phyloP scores from a whole-genome alignment of 2,329 filamentous ascomycete species.

The Botrytis aclada region DNA sequence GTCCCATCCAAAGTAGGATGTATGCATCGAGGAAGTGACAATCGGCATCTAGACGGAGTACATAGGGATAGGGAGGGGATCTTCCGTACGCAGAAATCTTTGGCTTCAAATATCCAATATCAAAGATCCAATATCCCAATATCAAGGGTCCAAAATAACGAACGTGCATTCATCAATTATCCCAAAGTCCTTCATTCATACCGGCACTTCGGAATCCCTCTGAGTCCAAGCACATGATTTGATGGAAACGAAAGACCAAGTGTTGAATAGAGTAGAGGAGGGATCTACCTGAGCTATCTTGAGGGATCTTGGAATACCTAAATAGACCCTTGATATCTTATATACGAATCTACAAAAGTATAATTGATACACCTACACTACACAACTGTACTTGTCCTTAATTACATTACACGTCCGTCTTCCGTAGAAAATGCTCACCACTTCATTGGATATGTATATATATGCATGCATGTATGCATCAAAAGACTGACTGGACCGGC shows the following conservation, averaged over 20 bases:
- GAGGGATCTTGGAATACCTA: too few relatives aligned
- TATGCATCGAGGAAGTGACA: background rate
- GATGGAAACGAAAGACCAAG: background rate
- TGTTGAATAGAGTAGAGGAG: background rate
- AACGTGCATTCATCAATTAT: background rate
- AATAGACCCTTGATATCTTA: too few relatives aligned
- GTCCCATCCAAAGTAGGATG: background rate
- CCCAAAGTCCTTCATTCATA: background rate
- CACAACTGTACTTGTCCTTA: background rate
- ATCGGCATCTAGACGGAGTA: background rate
- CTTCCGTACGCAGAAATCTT: background rate
- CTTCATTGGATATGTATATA: background rate
- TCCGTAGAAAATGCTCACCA: background rate
- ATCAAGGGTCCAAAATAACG: background rate
- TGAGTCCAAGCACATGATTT: background rate
- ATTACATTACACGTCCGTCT: background rate
- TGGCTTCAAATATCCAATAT: background rate
- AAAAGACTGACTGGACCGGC: background rate
- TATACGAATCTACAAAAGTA: background rate
- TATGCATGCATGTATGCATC: background rate
- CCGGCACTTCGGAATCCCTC: background rate
- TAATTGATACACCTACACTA: background rate
- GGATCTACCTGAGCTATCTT: background rate
- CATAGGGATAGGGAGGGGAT: background rate
- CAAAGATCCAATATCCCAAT: background rate